phyloP scores from a whole-genome alignment of 345 rosid genomes.

The Salix suchowensis region DNA sequence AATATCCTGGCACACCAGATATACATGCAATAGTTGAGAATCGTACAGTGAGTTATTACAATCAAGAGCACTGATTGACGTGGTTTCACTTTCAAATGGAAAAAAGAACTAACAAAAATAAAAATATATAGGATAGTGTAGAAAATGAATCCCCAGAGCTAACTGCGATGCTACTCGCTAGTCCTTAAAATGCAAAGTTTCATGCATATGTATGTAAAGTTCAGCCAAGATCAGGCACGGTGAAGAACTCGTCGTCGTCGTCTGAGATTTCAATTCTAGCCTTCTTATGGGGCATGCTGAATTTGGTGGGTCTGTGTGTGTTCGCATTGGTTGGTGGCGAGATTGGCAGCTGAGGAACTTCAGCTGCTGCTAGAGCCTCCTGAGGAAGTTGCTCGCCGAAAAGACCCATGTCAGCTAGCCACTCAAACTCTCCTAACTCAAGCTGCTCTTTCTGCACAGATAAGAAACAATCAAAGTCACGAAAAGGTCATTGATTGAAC shows the following conservation, averaged over 20 bases:
- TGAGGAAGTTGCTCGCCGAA: constrained; percentile 56
- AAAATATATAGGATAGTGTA: background rate
- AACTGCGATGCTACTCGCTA: background rate
- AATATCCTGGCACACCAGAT: background rate
- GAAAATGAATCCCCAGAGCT: background rate
- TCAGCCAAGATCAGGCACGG: constrained; percentile 87
- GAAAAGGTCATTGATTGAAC: background rate
- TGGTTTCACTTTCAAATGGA: background rate
- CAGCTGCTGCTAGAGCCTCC: constrained; percentile 67
- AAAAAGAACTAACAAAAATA: background rate
- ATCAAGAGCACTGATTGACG: background rate
- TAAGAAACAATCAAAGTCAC: background rate
- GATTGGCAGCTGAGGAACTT: constrained; percentile 80
- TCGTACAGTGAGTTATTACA: background rate
- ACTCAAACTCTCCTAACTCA: constrained; percentile 73
- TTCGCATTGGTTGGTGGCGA: constrained; percentile 27
- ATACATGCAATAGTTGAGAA: background rate
- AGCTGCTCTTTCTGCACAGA: constrained; percentile 64
- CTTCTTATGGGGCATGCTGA: constrained; percentile 57
- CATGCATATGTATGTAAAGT: background rate
- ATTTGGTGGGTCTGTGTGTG: constrained; percentile 47
- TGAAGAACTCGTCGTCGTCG: constrained; percentile 70
- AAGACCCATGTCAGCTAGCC: constrained; percentile 75
- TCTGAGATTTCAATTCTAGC: constrained; percentile 56
- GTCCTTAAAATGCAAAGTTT: background rate